Percentiles rank a stretch among this genome's conserved stretches.
Conservation (phyloP, 2,329 filamentous ascomycete species). For the Dactylellina sp. region DNA sequence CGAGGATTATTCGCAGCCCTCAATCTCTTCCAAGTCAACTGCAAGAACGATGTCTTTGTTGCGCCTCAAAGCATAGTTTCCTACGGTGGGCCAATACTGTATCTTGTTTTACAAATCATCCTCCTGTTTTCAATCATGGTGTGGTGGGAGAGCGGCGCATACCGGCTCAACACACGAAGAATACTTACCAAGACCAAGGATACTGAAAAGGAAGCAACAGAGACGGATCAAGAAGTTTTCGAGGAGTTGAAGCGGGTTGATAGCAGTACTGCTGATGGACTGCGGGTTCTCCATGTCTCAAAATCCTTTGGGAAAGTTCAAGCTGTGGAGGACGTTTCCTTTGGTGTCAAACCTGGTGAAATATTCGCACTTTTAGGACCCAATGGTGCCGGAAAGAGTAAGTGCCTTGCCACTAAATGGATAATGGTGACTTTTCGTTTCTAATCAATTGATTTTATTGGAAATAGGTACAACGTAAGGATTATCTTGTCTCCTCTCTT, state of each 20-base stretch:
- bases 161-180: slow-evolving; percentile 62
- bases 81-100: slow-evolving; percentile 87
- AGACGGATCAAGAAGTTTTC: slow-evolving; percentile 72
- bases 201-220: slow-evolving; percentile 63
- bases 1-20: slow-evolving; percentile 80
- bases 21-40: slow-evolving; percentile 86
- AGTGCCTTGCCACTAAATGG: slow-evolving; percentile 61
- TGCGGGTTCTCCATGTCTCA: slow-evolving; percentile 82
- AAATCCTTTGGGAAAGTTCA: slow-evolving; percentile 81
- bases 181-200: slow-evolving; percentile 64
- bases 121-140: slow-evolving; percentile 78
- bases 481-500: not conserved
- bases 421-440: not conserved
- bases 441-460: not conserved
- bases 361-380: slow-evolving; percentile 90
- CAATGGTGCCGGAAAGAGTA: slow-evolving; percentile 91
- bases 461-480: slow-evolving; percentile 41
- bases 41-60: slow-evolving; percentile 73
- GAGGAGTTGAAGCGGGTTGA: slow-evolving; percentile 75
- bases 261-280: slow-evolving; percentile 71
- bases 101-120: slow-evolving; percentile 79
- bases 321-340: slow-evolving; percentile 89
- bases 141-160: slow-evolving; percentile 81
- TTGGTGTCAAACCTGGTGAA: slow-evolving; percentile 81
- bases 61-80: slow-evolving; percentile 76